These are phyloP conservation scores for Nematodospora anomalae DNA, from an alignment of 1,139 yeast genomes.

Conservation along the genomic window DNA sequence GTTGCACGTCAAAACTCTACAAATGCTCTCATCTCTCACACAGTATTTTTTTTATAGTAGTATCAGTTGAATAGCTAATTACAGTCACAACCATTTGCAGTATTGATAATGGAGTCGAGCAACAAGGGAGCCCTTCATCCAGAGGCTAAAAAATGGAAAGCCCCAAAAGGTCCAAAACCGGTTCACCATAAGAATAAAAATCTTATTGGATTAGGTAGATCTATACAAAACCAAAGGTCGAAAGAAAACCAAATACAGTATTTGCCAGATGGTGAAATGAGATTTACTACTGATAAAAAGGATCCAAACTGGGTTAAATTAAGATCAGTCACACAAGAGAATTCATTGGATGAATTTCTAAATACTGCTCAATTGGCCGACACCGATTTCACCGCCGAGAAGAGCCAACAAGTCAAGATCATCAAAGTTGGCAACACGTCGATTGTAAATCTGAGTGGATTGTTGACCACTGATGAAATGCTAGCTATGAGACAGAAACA, in stretches of 20 bases:
- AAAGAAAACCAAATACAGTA: constrained; percentile 67
- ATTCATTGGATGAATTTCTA: constrained; percentile 89
- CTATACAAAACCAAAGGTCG: constrained; percentile 74
- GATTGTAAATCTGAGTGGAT: constrained; percentile 44
- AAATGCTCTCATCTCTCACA: background rate
- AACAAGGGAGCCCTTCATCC: constrained; percentile 50
- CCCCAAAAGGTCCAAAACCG: constrained; percentile 91
- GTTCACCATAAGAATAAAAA: constrained; percentile 82
- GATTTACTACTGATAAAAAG: constrained; percentile 78
- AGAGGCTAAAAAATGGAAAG: constrained; percentile 52
- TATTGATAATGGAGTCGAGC: constrained; percentile 20
- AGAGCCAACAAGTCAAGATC: constrained; percentile 78
- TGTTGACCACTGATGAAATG: constrained; percentile 70
- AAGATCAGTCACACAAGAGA: constrained; percentile 92
- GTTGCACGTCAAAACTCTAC: background rate
- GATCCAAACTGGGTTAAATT: constrained; percentile 89
- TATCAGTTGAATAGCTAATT: too few relatives aligned
- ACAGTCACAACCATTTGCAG: too few relatives aligned
- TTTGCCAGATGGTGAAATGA: constrained; percentile 82
- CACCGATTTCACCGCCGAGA: constrained; percentile 93
- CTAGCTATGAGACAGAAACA: constrained; percentile 63
- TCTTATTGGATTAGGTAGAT: constrained; percentile 80
- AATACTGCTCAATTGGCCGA: constrained; percentile 95
- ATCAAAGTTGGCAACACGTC: constrained; percentile 69
- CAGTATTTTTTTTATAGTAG: too few relatives aligned